Evolutionary conservation across 176 grass and related monocot species (phyloP), one percentile per base, ranked within the genome.

Genomic region (Carex cristatella): DNA sequence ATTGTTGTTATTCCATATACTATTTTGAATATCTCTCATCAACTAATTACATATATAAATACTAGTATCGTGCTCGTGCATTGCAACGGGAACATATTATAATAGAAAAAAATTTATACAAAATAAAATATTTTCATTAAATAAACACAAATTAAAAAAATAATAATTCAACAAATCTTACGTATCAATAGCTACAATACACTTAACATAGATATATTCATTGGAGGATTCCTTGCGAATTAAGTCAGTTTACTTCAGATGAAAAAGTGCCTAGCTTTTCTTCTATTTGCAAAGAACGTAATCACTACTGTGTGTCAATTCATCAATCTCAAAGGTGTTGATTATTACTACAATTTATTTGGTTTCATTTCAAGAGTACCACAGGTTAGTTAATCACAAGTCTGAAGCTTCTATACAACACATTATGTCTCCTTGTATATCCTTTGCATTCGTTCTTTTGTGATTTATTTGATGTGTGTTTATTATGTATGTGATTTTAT

Each of bases 91-190:
- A 0, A 23, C 23, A 23, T 23, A 23, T 23, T 23, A 23, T 23
- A 23, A 23, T 23, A 23, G 23, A 23, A 23, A 23, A 23, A 23
- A 23, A 23, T 23, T 23, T 23, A 23, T 23, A 23, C 23, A 23
- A 0, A 23, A 23, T 23, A 23, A 23, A 23, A 23, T 23, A 23
- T 23, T 23, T 23, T 23, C 23, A 23, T 23, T 23, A 23, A 23
- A 23, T 23, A 23, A 23, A 23, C 23, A 23, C 23, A 23, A 23
- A 23, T 23, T 23, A 23, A 23, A 23, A 23, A 23, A 23, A 23
- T 23, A 23, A 23, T 23, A 23, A 23, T 38, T 38, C 37, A 38
- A 38, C 70, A 94, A 90, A 81, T 91, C 86, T 15, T 89, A 86
- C 79, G 63, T 64, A 31, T 79, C 51, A 79, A 32, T 77, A 77